Evolutionary conservation across 2,329 filamentous ascomycete species (phyloP), one percentile per base, ranked within the genome.

Genomic region (Tolypocladium paradoxum): DNA sequence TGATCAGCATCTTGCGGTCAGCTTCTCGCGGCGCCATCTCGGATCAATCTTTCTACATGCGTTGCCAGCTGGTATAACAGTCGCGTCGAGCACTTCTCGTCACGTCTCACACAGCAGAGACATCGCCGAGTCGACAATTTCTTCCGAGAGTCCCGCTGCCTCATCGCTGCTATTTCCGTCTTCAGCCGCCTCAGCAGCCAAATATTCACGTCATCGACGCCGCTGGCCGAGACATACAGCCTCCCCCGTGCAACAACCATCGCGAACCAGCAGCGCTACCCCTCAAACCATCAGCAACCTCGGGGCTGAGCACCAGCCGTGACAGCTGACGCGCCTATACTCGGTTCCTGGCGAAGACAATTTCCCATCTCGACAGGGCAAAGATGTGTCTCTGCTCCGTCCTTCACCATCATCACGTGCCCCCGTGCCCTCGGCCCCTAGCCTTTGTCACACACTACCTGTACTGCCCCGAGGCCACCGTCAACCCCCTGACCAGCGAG

Each of bases 321-420:
- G 43, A 31, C 9, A 46, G 9, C 27, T 12, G 27, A 46, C 43
- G 43, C 43, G 43, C 43, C 27, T 20, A 31, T 12, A 2, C 18
- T 46, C 27, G 8, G 18, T 31, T 31, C 22, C 43, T 46, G 18
- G 11, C 43, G 9, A 7, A 31, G 18, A 14, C 4, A 6, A 14
- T 14, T 4, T 24, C 31, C n/a, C 31, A 35, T 18, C 6, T 20
- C 16, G 33, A 40, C 6, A 18, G 29, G 24, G 27, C 4, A 18
- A 51, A 46, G 40, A 80, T 80, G 77, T 79, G 76, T 58, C 71
- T 68, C 55, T 74, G 73, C 64, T 73, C 75, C 56, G 75, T 75
- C 59, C 66, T 77, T 43, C 76, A 79, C 60, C 72, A 77, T 61
- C 76, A 80, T 60, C 77, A 77, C 57, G 58, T 72, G 33, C 61